A percentile compares a stretch with the other conserved stretches of the same genome.
phyloP scores from a whole-genome alignment of 768 basidiomycete genomes.

The Dictyophora rubrovolvata region DNA sequence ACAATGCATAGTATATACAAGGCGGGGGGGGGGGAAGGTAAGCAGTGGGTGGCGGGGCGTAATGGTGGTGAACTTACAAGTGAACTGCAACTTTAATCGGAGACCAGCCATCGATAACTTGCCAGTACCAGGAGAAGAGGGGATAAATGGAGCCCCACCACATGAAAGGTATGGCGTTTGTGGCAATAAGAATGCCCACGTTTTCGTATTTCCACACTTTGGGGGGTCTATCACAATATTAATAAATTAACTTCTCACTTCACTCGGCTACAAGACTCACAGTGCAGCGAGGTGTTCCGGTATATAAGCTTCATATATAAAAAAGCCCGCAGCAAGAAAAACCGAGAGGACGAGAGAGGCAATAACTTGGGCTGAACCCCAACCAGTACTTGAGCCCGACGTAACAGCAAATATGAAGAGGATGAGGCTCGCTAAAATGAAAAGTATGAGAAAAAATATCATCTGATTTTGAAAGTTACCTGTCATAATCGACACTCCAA shows the following conservation, averaged over 20 bases:
- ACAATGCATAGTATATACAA: neutral
- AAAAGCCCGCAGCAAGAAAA: slow-evolving; percentile 30
- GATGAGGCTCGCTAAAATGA: slow-evolving; percentile 18
- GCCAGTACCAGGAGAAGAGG: slow-evolving; percentile 30
- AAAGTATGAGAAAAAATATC: too few species aligned
- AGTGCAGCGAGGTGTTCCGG: slow-evolving; percentile 32
- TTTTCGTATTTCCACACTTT: slow-evolving; percentile 33
- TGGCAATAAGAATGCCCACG: slow-evolving; percentile 28
- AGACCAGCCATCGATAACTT: slow-evolving; percentile 33
- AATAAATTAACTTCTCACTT: neutral
- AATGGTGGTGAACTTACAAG: slow-evolving; percentile 18
- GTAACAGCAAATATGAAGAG: slow-evolving; percentile 28
- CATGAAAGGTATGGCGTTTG: slow-evolving; percentile 29
- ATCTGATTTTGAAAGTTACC: slow-evolving; percentile 8
- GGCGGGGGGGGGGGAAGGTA: too few species aligned
- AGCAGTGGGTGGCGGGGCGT: too few species aligned
- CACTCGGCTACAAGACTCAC: slow-evolving; percentile 17
- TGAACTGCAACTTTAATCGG: slow-evolving; percentile 29
- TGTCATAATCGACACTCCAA: slow-evolving; percentile 28
- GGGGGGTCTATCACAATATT: slow-evolving; percentile 26
- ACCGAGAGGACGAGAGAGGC: slow-evolving; percentile 37
- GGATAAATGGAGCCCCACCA: slow-evolving; percentile 31
- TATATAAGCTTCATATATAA: slow-evolving; percentile 38
- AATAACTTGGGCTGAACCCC: slow-evolving; percentile 36
- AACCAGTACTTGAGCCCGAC: slow-evolving; percentile 39